phyloP scores from a whole-genome alignment of 202 grass and related monocot genomes.

The Brachypodium distachyon region DNA sequence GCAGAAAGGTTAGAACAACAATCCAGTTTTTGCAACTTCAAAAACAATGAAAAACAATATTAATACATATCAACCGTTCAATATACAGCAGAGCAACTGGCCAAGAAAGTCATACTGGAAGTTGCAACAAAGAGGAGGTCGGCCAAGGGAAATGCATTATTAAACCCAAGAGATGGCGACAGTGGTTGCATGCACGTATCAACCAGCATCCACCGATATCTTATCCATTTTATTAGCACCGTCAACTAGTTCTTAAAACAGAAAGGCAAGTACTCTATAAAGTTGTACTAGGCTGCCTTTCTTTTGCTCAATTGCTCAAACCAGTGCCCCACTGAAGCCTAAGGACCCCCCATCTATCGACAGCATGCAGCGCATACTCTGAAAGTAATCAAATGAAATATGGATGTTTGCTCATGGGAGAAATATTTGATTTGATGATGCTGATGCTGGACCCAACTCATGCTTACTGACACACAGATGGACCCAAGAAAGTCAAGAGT shows the following conservation, averaged over 20 bases:
- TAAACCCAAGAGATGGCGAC: not conserved
- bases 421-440: slow-evolving; percentile 9
- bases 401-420: not conserved
- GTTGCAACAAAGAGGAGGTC: not conserved
- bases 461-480: not conserved
- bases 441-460: slow-evolving; percentile 14
- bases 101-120: not conserved
- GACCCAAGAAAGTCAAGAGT: slow-evolving; percentile 17
- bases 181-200: not conserved
- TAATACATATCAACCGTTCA: not conserved
- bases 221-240: not conserved
- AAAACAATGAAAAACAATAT: not conserved
- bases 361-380: not conserved
- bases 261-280: not conserved
- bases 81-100: not conserved
- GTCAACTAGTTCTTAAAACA: not conserved
- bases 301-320: slow-evolving; percentile 12
- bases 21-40: not conserved
- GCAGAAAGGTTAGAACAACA: not conserved
- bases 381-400: not conserved
- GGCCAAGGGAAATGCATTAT: not conserved
- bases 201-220: not conserved
- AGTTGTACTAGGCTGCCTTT: not conserved
- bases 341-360: not conserved
- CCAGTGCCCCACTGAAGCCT: slow-evolving; percentile 13